Evolutionary conservation across 768 basidiomycete species (phyloP), one percentile per base, ranked within the genome.

Genomic region (Artomyces pyxidatus): DNA sequence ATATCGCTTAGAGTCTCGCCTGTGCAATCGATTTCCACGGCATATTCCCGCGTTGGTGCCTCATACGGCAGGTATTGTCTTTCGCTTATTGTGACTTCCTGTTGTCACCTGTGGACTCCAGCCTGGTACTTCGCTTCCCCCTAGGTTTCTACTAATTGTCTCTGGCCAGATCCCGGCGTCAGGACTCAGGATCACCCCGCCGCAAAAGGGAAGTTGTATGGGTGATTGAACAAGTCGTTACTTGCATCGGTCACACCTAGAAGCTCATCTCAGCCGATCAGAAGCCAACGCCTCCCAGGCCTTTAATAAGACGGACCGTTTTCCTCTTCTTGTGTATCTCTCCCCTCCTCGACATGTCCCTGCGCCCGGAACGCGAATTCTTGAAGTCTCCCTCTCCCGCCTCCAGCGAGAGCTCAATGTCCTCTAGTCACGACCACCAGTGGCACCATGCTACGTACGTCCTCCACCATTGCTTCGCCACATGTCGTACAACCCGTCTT

Each of bases 271-370:
- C 29, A 48, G 45, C 37, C 44, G 47, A 27, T 28, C 44, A 45
- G 54, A 49, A 48, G 47, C 52, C 46, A 40, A 35, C 44, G 14
- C 41, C 23, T 23, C 28, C 45, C 54, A 54, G 46, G 48, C 48
- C 47, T 56, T 39, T 49, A 52, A 54, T 54, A 50, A 43, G 46
- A 38, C 38, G 48, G 43, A 47, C 26, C 21, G 27, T 38, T 46
- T 44, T 40, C 37, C 44, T 35, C 48, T 44, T 37, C 45, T 47
- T 49, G n/a, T 25, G 21, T 37, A 27, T 49, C 48, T 37, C 41
- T 47, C 37, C 45, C 43, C 45, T 44, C 45, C 28, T 55, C 30
- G 46, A 41, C 26, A 56, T 56, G 54, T 44, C 54, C 41, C 46
- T 47, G 37, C 48, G 27, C 54, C 49, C 49, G 17, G 54, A 54